These are phyloP conservation scores for Beauveria brongniartii DNA, from an alignment of 2,329 filamentous ascomycete species.

Conservation along the genomic window DNA sequence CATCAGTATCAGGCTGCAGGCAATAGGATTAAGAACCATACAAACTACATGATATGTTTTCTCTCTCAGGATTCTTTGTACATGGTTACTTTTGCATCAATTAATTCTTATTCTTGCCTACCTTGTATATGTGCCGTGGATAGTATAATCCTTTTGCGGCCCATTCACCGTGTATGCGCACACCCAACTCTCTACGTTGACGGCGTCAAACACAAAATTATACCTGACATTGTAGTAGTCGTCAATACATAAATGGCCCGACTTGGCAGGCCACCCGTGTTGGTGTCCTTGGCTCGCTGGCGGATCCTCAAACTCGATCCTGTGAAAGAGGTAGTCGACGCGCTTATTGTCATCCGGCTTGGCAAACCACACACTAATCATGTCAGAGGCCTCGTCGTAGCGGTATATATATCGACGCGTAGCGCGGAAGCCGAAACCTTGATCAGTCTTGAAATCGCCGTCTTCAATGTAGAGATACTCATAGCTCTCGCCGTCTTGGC, in stretches of 20 bases:
- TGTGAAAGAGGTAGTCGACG: slow-evolving; percentile 69
- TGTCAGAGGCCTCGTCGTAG: slow-evolving; percentile 53
- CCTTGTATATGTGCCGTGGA: slow-evolving; percentile 41
- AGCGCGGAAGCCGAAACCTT: slow-evolving; percentile 49
- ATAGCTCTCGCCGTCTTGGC: slow-evolving; percentile 25
- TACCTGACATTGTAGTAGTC: slow-evolving; percentile 67
- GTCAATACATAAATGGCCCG: slow-evolving; percentile 61
- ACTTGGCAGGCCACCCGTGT: slow-evolving; percentile 52
- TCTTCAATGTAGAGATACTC: slow-evolving; percentile 65
- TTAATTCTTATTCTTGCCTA: not conserved
- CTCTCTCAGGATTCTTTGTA: not conserved
- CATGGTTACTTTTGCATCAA: not conserved
- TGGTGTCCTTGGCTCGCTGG: slow-evolving; percentile 22
- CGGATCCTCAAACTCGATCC: slow-evolving; percentile 52
- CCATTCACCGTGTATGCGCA: slow-evolving; percentile 60
- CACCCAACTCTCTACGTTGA: slow-evolving; percentile 49
- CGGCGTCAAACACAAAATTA: slow-evolving; percentile 53
- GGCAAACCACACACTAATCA: slow-evolving; percentile 66
- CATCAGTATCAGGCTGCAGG: too few species aligned
- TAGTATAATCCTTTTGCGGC: slow-evolving; percentile 66
- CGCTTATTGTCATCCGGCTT: slow-evolving; percentile 51
- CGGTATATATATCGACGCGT: slow-evolving; percentile 65
- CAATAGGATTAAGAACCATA: too few species aligned
- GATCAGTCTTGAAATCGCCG: slow-evolving; percentile 53
- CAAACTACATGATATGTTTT: not conserved